A percentile compares a stretch with the other conserved stretches of the same genome.
Conservation (phyloP, 148 eudicot species). For the Arbutus unedo region DNA sequence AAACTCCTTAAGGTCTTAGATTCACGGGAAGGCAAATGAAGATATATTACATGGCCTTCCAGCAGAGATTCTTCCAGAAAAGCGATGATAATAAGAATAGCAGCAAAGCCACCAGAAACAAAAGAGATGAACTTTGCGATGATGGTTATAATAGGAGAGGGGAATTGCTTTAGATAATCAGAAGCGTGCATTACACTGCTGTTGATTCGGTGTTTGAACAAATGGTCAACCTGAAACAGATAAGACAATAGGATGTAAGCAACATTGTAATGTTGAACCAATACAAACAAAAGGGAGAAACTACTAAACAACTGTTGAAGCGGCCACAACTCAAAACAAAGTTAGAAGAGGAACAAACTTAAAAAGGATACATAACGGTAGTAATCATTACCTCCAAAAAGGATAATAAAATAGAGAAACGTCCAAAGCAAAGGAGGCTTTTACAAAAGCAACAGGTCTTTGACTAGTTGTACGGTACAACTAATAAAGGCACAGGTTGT, state of each 20-base stretch:
- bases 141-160: constrained; percentile 75
- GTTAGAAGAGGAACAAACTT: not conserved
- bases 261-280: not conserved
- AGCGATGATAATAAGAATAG: constrained; percentile 84
- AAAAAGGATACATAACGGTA: not conserved
- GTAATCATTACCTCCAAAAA: not conserved
- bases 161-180: constrained; percentile 89
- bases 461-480: not conserved
- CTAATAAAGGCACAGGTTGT: not conserved
- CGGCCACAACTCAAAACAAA: not conserved
- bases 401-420: not conserved
- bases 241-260: constrained; percentile 11
- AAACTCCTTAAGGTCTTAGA: not conserved
- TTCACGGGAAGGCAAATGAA: not conserved
- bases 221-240: constrained; percentile 75
- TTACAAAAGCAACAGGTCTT: not conserved
- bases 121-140: constrained; percentile 90
- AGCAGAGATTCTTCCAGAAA: constrained; percentile 90
- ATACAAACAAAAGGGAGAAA: not conserved
- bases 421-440: not conserved
- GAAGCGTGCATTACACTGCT: constrained; percentile 76
- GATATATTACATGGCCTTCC: constrained; percentile 93
- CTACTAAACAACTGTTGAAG: not conserved
- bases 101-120: constrained; percentile 92
- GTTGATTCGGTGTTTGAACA: constrained; percentile 85